Evolutionary conservation across 441 rosid genomes (phyloP).

Genomic region (Erodium texanum): DNA sequence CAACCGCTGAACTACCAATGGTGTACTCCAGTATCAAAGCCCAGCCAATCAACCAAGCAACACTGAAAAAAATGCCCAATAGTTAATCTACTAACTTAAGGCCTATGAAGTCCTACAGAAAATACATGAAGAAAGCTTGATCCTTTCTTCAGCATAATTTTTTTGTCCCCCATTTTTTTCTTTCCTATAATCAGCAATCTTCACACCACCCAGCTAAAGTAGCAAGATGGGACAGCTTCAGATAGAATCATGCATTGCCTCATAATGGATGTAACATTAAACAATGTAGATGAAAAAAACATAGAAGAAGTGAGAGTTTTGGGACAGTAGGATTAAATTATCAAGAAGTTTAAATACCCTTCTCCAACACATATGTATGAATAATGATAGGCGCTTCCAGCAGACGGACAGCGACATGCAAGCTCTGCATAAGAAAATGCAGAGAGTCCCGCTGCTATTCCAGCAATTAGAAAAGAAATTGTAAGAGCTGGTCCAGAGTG

Average conservation of each 20-base stretch:
- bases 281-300: too few relatives aligned
- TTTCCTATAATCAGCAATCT: neutral
- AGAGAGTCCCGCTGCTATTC: conserved; percentile 86
- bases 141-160: neutral
- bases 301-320: neutral
- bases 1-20: conserved; percentile 95
- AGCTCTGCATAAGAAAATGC: conserved; percentile 97
- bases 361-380: conserved; percentile 93
- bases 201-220: neutral
- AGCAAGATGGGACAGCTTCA: conserved; percentile 1
- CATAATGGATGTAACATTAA: neutral
- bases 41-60: conserved; percentile 98
- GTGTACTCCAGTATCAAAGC: conserved; percentile 85
- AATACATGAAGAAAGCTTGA: neutral
- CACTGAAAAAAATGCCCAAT: conserved; percentile 32
- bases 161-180: neutral
- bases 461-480: conserved; percentile 80
- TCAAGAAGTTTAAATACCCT: conserved; percentile 41
- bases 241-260: neutral
- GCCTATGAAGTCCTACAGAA: neutral
- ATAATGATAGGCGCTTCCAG: conserved; percentile 97
- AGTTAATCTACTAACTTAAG: conserved; percentile 7
- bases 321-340: neutral
- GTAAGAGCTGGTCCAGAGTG: conserved; percentile 90
- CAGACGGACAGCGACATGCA: conserved; percentile 92